Conservation (phyloP, 305 asterid species). For the Petunia hybrid region DNA sequence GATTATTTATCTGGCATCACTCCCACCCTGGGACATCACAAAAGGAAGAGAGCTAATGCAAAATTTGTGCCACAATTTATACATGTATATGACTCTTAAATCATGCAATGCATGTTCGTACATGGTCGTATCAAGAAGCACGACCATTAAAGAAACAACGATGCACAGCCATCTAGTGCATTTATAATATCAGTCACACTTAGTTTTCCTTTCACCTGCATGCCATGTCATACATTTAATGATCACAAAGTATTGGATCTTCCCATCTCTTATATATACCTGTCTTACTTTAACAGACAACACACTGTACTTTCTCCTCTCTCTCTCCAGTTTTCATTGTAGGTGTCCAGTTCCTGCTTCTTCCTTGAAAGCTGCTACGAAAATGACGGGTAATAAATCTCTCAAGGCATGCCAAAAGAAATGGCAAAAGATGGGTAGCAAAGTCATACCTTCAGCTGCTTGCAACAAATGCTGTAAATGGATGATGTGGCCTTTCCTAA, state of each 20-base stretch:
- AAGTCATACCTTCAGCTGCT: conserved; percentile 51
- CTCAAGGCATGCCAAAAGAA: conserved; percentile 61
- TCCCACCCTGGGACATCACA: conserved; percentile 26
- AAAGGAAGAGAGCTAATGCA: conserved; percentile 29
- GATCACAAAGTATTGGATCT: conserved; percentile 42
- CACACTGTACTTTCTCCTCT: conserved; percentile 31
- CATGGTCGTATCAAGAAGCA: conserved; percentile 57
- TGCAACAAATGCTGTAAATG: conserved; percentile 58
- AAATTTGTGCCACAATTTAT: conserved; percentile 38
- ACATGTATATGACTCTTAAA: conserved; percentile 31
- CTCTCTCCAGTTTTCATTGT: conserved; percentile 32
- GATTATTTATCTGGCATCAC: conserved; percentile 37
- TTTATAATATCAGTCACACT: conserved; percentile 50
- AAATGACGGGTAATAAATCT: conserved; percentile 47
- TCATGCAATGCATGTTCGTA: conserved; percentile 66
- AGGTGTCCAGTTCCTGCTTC: conserved; percentile 23
- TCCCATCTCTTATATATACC: conserved; percentile 52
- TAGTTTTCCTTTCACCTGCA: conserved; percentile 52
- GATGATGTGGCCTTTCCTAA: conserved; percentile 47
- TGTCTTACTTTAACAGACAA: conserved; percentile 43
- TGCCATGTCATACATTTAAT: conserved; percentile 49
- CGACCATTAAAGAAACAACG: conserved; percentile 40
- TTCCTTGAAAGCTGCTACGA: conserved; percentile 39
- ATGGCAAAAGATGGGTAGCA: conserved; percentile 51
- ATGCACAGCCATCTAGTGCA: conserved; percentile 41